Base-by-base conservation (phyloP, 768 basidiomycete species). In the Tulasnella sp. region DNA sequence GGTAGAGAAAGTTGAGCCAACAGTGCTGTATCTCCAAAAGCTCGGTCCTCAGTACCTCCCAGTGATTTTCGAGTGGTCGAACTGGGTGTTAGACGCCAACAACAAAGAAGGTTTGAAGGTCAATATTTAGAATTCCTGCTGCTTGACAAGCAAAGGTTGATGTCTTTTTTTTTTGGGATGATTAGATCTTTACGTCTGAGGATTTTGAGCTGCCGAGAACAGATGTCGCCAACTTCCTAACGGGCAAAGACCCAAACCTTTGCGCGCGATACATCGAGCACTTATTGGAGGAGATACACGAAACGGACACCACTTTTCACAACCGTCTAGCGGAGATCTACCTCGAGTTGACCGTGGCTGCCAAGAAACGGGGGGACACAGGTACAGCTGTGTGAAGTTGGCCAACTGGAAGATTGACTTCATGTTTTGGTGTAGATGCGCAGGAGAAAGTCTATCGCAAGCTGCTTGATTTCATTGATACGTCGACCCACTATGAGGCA, bases 121-220 rank as follows among this genome's bases (percentile, higher is more conserved):
- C 25, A 38, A 69, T 83, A 63, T n/a, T n/a, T n/a, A n/a, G 24
- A 4, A 4, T 31, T 68, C 56, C 21, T 0, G 8, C 34, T 38
- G 34, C 34, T 15, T 38, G 34, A 38, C 34, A 60, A 34, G 25
- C 49, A 5, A 43, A 43, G 19, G 12, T 43, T 43, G 42, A 12
- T 19, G 42, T n/a, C n/a, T n/a, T n/a, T n/a, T n/a, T n/a, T n/a
- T n/a, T 54, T 22, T 48, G 51, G 11, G 10, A 1, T 38, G 34
- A 15, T 15, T 64, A 96, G 92, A 90, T 99, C 43, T 99, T 98
- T 67, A 91, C 85, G 2, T 92, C 93, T 0, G 94, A 97, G 66
- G 92, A 97, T 60, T 87, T 87, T 5, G 92, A 94, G 60, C 77
- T 98, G 17, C 92, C 96, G 21, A 80, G 83, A 2, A 75, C 78